These are phyloP conservation scores for Ogataea hybrid DNA, from an alignment of 1,139 yeast genomes.

Conservation along the genomic window DNA sequence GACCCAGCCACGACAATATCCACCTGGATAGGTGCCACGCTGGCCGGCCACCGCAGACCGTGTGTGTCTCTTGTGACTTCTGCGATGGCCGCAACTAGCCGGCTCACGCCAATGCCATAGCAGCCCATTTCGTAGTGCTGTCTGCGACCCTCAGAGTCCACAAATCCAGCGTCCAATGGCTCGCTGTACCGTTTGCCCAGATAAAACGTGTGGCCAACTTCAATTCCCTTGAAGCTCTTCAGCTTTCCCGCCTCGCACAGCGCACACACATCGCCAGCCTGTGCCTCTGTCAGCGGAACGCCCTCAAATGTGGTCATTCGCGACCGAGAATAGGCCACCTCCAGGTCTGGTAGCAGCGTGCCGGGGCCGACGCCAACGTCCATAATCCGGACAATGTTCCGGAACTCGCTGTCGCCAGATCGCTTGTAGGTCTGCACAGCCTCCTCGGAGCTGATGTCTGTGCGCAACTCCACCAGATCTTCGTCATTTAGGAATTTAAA, in stretches of 20 bases:
- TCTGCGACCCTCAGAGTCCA: conserved; percentile 40
- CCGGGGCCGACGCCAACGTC: conserved; percentile 61
- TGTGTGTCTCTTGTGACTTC: conserved; percentile 64
- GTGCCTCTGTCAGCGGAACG: conserved; percentile 63
- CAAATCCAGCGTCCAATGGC: conserved; percentile 57
- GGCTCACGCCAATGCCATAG: conserved; percentile 90
- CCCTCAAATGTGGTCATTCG: conserved; percentile 62
- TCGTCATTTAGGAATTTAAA: conserved; percentile 48
- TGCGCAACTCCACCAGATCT: conserved; percentile 47
- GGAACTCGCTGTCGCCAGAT: conserved; percentile 39
- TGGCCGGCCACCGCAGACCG: conserved; percentile 82
- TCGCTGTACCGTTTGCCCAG: conserved; percentile 77
- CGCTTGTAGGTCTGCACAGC: conserved; percentile 36
- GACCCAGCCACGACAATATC: conserved; percentile 52
- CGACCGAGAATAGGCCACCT: conserved; percentile 50
- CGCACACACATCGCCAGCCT: conserved; percentile 66
- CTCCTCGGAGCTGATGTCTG: conserved; percentile 27
- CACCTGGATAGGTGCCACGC: conserved; percentile 72
- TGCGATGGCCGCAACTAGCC: conserved; percentile 84
- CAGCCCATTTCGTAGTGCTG: conserved; percentile 78
- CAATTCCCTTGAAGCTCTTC: conserved; percentile 60
- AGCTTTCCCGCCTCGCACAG: conserved; percentile 61
- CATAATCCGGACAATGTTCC: conserved; percentile 60
- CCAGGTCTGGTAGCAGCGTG: conserved; percentile 68
- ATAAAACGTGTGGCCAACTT: conserved; percentile 91